A percentile compares a stretch with the other conserved stretches of the same genome.
phyloP scores from a whole-genome alignment of 2,329 filamentous ascomycete species.

The Biscogniauxia marginata region DNA sequence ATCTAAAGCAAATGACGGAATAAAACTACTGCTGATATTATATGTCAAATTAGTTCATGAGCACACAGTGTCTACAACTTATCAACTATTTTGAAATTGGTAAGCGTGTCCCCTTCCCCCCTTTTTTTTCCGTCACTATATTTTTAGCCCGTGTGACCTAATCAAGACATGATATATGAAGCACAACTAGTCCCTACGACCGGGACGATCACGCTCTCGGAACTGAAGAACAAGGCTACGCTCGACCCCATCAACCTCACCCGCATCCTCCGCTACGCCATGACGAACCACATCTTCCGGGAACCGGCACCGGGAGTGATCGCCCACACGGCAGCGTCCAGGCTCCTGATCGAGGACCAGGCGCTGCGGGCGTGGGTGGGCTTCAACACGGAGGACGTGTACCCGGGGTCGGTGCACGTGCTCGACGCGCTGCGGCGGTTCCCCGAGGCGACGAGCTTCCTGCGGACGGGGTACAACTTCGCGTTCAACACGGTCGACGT shows the following conservation, averaged over 20 bases:
- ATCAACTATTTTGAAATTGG: conserved; percentile 51
- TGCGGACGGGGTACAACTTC: conserved; percentile 50
- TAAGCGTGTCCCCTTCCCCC: conserved; percentile 24
- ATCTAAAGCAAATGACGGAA: no score
- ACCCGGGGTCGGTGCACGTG: conserved; percentile 47
- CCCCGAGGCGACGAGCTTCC: conserved; percentile 49
- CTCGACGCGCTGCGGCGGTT: conserved; percentile 43
- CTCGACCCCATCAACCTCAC: conserved; percentile 50
- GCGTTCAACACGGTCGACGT: conserved; percentile 49
- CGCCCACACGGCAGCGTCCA: conserved; percentile 55
- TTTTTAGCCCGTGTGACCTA: not conserved
- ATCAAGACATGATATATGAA: conserved; percentile 26
- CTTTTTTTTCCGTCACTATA: not conserved
- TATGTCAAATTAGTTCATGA: conserved; percentile 41
- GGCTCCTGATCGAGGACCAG: conserved; percentile 47
- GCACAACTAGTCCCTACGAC: conserved; percentile 51
- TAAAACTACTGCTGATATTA: conserved; percentile 18
- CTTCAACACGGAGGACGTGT: conserved; percentile 55
- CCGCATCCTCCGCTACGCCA: conserved; percentile 53
- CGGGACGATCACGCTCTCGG: conserved; percentile 42
- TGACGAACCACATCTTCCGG: conserved; percentile 56
- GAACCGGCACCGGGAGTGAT: conserved; percentile 51
- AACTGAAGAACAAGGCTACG: conserved; percentile 45
- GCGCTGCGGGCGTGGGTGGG: conserved; percentile 53
- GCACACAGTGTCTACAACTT: conserved; percentile 49